Evolutionary conservation across 306 rosid species (phyloP).

Genomic region (Lathyrus aphaca): DNA sequence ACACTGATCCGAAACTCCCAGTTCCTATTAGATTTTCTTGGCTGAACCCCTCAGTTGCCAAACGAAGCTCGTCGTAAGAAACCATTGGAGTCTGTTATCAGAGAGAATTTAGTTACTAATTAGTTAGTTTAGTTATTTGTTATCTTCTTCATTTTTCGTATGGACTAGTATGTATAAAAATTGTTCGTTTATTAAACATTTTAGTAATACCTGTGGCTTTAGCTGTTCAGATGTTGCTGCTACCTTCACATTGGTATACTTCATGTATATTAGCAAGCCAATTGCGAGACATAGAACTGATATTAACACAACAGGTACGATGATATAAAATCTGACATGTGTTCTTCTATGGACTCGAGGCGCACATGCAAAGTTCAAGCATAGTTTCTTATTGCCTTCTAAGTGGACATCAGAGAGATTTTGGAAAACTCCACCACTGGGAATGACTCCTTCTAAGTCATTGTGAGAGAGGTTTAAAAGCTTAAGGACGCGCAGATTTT

Average conservation of each 20-base stretch:
- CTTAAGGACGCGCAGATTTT: conserved; percentile 46
- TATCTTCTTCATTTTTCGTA: not conserved
- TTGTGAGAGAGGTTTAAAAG: conserved; percentile 66
- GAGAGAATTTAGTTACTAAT: not conserved
- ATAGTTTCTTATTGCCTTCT: conserved; percentile 69
- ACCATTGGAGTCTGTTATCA: conserved; percentile 46
- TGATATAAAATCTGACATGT: conserved; percentile 28
- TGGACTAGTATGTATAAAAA: not conserved
- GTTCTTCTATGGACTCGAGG: conserved; percentile 34
- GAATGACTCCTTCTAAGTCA: conserved; percentile 66
- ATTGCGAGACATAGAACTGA: conserved; percentile 42
- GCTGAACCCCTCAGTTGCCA: conserved; percentile 62
- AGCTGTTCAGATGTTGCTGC: conserved; percentile 15
- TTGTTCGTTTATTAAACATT: not conserved
- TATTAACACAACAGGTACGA: conserved; percentile 34
- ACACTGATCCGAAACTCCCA: conserved; percentile 75
- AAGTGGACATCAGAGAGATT: conserved; percentile 50
- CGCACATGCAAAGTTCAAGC: conserved; percentile 45
- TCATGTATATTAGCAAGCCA: conserved; percentile 42
- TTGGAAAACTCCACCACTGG: conserved; percentile 55
- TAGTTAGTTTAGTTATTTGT: not conserved
- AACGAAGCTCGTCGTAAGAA: conserved; percentile 61
- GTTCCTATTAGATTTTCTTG: conserved; percentile 53
- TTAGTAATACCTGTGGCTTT: conserved; percentile 29
- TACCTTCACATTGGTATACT: conserved; percentile 38